Evolutionary conservation across 2,329 filamentous ascomycete genomes (phyloP).

Genomic region (Ambrosiella beaveri): DNA sequence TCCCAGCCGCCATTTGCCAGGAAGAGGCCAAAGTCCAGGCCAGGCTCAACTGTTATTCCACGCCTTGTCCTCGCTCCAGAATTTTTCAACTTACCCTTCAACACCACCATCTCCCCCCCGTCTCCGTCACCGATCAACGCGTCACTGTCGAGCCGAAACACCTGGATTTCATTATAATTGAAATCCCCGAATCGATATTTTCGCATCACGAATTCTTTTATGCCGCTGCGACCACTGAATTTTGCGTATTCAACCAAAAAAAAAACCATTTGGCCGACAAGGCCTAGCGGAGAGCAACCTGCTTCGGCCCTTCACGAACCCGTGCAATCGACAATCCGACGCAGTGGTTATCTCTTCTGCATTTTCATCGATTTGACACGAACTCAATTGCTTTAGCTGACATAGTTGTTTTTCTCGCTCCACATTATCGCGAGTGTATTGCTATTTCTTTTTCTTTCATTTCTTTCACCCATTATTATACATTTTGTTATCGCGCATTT

Average conservation of each 20-base stretch:
- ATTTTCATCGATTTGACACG: neutral
- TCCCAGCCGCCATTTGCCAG: slow-evolving; percentile 9
- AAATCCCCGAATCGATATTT: slow-evolving; percentile 11
- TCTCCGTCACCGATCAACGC: slow-evolving; percentile 2
- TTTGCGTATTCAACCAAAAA: neutral
- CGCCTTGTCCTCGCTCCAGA: slow-evolving; percentile 13
- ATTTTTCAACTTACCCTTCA: slow-evolving; percentile 14
- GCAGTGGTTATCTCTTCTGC: slow-evolving; percentile 6
- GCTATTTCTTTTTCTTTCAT: slow-evolving; percentile 1
- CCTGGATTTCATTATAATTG: slow-evolving; percentile 9
- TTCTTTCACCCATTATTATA: slow-evolving; percentile 3
- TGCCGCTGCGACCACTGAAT: neutral
- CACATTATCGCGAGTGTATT: slow-evolving; percentile 1
- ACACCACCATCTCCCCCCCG: slow-evolving; percentile 3
- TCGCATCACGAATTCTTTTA: neutral
- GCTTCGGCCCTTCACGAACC: slow-evolving; percentile 2
- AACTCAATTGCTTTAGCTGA: neutral
- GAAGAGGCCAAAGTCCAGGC: slow-evolving; percentile 11
- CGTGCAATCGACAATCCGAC: neutral
- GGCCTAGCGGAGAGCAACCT: slow-evolving; percentile 5
- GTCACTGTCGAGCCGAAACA: slow-evolving; percentile 11
- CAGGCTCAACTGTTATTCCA: slow-evolving; percentile 11
- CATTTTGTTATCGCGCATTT: neutral
- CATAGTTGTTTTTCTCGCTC: neutral
- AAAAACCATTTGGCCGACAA: slow-evolving; percentile 4